Evolutionary conservation across 106 monocot species (phyloP).

Genomic region (Platanthera guangdongensis): DNA sequence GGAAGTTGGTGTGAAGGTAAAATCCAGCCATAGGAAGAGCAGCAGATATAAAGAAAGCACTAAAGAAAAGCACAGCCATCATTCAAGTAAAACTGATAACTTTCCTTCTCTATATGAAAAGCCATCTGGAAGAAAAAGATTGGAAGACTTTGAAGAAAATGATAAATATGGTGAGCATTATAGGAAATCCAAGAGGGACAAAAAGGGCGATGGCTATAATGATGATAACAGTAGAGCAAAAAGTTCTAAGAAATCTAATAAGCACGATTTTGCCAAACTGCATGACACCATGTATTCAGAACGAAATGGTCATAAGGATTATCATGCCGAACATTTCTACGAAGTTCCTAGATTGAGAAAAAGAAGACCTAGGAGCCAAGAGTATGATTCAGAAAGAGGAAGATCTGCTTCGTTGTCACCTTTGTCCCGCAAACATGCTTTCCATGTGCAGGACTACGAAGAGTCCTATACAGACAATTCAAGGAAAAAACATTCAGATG

Average conservation of each 20-base stretch:
- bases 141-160: slow-evolving; percentile 20
- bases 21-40: slow-evolving; percentile 25
- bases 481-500: slow-evolving; percentile 31
- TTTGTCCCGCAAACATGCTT: slow-evolving; percentile 28
- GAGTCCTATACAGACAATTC: slow-evolving; percentile 34
- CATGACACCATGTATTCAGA: slow-evolving; percentile 29
- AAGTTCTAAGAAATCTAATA: slow-evolving; percentile 25
- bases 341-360: slow-evolving; percentile 35
- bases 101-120: slow-evolving; percentile 14
- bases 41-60: slow-evolving; percentile 33
- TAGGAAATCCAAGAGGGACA: slow-evolving; percentile 24
- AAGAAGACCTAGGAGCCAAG: slow-evolving; percentile 67
- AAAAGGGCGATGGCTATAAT: slow-evolving; percentile 15
- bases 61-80: slow-evolving; percentile 20
- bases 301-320: slow-evolving; percentile 34
- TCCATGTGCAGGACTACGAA: slow-evolving; percentile 25
- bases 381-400: slow-evolving; percentile 32
- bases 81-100: slow-evolving; percentile 25
- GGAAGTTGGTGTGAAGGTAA: slow-evolving; percentile 16
- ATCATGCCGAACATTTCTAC: slow-evolving; percentile 16
- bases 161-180: slow-evolving; percentile 28
- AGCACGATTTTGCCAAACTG: slow-evolving; percentile 29
- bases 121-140: slow-evolving; percentile 25
- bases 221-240: slow-evolving; percentile 32
- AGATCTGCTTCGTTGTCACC: slow-evolving; percentile 48